Evolutionary conservation across 176 grass and related monocot genomes (phyloP).

Genomic region (Rhipidocladum racemiflorum): DNA sequence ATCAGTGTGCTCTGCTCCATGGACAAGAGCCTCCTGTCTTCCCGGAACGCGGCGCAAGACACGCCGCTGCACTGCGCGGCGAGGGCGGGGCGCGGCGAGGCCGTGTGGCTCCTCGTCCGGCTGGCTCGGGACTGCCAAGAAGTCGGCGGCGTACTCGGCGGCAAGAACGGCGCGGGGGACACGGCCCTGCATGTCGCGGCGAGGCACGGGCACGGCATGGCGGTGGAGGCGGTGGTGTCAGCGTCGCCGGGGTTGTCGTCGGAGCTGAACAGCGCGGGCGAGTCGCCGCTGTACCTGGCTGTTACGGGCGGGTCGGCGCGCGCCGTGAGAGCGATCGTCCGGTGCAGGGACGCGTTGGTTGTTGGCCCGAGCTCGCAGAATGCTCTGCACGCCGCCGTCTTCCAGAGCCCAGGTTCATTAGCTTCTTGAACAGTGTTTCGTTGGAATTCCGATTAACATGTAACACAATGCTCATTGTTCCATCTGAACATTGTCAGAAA

Average conservation of each 20-base stretch:
- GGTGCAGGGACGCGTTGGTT: neutral
- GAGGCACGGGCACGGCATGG: neutral
- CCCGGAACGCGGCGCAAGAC: constrained; percentile 5
- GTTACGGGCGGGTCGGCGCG: neutral
- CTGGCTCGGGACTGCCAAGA: neutral
- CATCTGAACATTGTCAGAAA: neutral
- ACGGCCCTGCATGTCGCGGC: constrained; percentile 21
- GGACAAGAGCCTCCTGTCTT: neutral
- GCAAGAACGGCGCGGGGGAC: neutral
- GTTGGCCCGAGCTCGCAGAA: constrained; percentile 12
- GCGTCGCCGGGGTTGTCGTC: neutral
- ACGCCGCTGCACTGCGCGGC: constrained; percentile 28
- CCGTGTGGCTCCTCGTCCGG: neutral
- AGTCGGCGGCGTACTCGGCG: neutral
- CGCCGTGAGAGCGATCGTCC: neutral
- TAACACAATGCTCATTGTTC: too few species aligned
- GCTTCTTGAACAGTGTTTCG: too few species aligned
- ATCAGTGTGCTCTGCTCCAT: too few species aligned
- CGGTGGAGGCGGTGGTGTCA: neutral
- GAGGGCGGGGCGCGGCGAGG: neutral
- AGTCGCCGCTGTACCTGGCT: constrained; percentile 31
- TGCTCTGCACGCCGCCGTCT: constrained; percentile 34
- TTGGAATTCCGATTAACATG: too few species aligned
- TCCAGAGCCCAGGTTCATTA: neutral
- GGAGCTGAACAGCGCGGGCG: neutral